Evolutionary conservation across 164 flowering plant species (phyloP).

Genomic region (Vitis rupestris): DNA sequence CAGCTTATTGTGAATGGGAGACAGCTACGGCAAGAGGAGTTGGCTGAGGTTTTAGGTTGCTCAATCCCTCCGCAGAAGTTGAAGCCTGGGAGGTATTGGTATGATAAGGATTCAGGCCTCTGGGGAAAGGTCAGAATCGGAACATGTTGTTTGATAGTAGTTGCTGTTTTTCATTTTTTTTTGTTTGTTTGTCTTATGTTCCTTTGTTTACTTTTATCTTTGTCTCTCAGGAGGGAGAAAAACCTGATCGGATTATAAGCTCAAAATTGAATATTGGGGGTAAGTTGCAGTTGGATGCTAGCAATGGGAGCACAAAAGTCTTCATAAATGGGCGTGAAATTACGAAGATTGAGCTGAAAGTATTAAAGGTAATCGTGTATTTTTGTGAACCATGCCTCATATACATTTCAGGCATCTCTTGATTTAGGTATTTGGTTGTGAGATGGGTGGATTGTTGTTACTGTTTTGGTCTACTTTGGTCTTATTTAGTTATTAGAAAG

Average conservation of each 20-base stretch:
- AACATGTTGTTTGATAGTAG: not conserved
- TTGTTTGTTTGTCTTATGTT: conserved; percentile 3
- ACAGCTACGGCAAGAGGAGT: conserved; percentile 40
- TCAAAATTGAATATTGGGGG: conserved; percentile 54
- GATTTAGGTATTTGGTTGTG: no score
- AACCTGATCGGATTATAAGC: conserved; percentile 47
- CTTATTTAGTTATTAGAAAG: no score
- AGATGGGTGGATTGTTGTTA: no score
- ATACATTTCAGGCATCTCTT: not conserved
- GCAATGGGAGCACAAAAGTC: conserved; percentile 52
- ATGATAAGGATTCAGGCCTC: conserved; percentile 59
- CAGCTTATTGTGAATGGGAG: conserved; percentile 51
- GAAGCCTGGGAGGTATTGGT: conserved; percentile 60
- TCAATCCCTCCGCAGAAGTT: conserved; percentile 44
- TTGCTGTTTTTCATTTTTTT: not conserved
- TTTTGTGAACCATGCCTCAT: not conserved
- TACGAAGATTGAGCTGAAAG: conserved; percentile 45
- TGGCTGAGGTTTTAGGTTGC: conserved; percentile 46
- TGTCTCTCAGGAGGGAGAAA: conserved; percentile 45
- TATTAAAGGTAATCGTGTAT: conserved; percentile 36
- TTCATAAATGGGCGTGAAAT: conserved; percentile 59
- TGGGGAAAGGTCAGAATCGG: conserved; percentile 55
- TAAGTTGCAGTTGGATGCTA: conserved; percentile 44
- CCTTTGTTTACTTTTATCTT: not conserved
- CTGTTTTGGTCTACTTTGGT: no score